Evolutionary conservation across 2,329 filamentous ascomycete species (phyloP), one percentile per base, ranked within the genome.

Genomic region (Scedosporium minutisporum): DNA sequence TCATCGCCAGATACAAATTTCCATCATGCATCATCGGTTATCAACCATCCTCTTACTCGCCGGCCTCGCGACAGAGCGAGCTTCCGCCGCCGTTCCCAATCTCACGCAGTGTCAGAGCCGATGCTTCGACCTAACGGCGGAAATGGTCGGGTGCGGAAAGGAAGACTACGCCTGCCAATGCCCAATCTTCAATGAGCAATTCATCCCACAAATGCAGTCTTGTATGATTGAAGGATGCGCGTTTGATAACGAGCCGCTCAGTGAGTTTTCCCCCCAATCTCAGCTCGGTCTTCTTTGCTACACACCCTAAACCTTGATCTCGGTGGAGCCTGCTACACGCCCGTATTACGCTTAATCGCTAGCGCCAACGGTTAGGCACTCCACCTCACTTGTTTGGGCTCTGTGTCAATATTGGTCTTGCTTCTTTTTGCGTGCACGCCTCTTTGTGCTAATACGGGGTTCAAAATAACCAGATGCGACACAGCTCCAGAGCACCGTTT

Each of bases 21-120:
- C 51, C 18, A 61, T 16, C 21, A 55, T 55, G 41, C 87, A 87
- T 60, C 89, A 86, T 38, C 78, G 82, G 27, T 18, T 18, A 16
- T 23, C 23, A 46, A 23, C 25, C 41, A 9, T 61, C 38, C 27
- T 27, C 18, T 33, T 21, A 14, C 4, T 42, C 14, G 18, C 62
- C 16, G 33, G 53, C 9, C 55, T 63, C 23, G 55, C 62, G 12
- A 48, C 58, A 7, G 33, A 27, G 6, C n/a, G 21, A 23, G 57
- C 23, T 18, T 21, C 46, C 16, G 63, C 46, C 14, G 29, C n/a
- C 10, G 41, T 62, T n/a, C 63, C 58, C 51, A 62, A 64, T n/a
- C 61, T 66, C 12, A 23, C 59, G 21, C 14, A 59, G 12, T 66
- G 65, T 55, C 55, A 61, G 29, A 58, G 33, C 21, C 61, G 63